These are phyloP conservation scores for Cladosporium sp. DNA, from an alignment of 2,329 filamentous ascomycete genomes.

Conservation along the genomic window DNA sequence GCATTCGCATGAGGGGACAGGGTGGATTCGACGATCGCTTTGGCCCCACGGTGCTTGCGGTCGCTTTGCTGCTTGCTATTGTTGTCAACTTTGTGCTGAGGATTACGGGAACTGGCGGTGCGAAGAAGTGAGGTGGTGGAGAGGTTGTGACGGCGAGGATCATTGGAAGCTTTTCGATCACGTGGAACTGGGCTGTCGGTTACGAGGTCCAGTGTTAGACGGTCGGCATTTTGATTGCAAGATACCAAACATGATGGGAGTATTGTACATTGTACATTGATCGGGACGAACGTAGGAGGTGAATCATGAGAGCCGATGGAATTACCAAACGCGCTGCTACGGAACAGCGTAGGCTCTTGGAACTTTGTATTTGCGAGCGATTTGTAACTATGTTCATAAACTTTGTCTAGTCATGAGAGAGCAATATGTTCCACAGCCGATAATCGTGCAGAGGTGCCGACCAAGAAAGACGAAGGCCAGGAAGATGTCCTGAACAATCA, in stretches of 20 bases:
- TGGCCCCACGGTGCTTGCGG: constrained; percentile 83
- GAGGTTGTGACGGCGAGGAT: not conserved
- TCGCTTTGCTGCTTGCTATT: constrained; percentile 83
- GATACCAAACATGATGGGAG: not conserved
- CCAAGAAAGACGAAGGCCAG: no score
- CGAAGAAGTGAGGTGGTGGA: constrained; percentile 4
- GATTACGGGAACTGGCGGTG: constrained; percentile 39
- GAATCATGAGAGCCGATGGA: not conserved
- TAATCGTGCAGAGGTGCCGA: no score
- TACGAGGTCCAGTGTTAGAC: no score
- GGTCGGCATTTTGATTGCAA: not conserved
- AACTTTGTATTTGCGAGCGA: not conserved
- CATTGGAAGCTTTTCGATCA: no score
- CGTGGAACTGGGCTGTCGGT: no score
- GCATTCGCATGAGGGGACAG: constrained; percentile 84
- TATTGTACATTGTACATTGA: not conserved
- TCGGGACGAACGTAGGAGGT: not conserved
- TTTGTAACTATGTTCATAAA: not conserved
- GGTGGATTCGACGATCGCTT: constrained; percentile 95
- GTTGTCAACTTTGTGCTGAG: constrained; percentile 92
- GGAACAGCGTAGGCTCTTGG: not conserved
- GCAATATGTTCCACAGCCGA: no score
- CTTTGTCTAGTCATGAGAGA: not conserved
- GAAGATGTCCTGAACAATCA: no score
- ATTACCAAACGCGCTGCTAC: not conserved